Percentiles rank a stretch among this genome's conserved stretches.
Evolutionary conservation across 2,329 filamentous ascomycete species (phyloP).

Genomic region (Fusarium bactridioides): DNA sequence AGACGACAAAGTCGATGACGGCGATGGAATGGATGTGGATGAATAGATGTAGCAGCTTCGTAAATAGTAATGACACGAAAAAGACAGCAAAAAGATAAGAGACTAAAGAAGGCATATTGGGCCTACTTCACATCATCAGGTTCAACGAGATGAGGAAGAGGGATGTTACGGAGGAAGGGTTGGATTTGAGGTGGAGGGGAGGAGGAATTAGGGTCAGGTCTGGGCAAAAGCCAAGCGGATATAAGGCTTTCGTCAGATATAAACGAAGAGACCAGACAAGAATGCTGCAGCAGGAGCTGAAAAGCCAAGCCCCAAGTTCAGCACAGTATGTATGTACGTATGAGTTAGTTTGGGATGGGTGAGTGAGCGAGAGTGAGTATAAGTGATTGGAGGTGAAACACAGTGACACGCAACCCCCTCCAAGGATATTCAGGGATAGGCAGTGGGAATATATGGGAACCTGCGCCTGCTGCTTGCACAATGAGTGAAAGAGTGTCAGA

Average conservation of each 20-base stretch:
- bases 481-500: background rate
- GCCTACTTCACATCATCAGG: constrained; percentile 32
- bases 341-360: background rate
- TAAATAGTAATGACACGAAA: constrained; percentile 38
- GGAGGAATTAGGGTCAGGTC: constrained; percentile 15
- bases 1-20: constrained; percentile 38
- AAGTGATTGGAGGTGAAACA: constrained; percentile 30
- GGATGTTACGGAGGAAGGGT: background rate
- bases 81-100: constrained; percentile 43
- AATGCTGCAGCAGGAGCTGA: constrained; percentile 6
- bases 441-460: background rate
- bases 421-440: constrained; percentile 8
- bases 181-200: constrained; percentile 4
- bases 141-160: constrained; percentile 1
- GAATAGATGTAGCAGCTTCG: constrained; percentile 42
- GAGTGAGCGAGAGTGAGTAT: background rate
- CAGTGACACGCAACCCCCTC: constrained; percentile 29
- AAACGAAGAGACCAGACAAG: background rate
- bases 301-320: constrained; percentile 12
- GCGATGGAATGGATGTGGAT: constrained; percentile 39
- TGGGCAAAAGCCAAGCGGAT: constrained; percentile 35
- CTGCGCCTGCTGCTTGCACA: background rate
- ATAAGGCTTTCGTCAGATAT: constrained; percentile 28
- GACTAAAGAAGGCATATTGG: constrained; percentile 34
- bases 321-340: background rate